Percentiles rank a stretch among this genome's conserved stretches.
Evolutionary conservation across 2,329 filamentous ascomycete genomes (phyloP).

Genomic region (Paecilomyces sp.): DNA sequence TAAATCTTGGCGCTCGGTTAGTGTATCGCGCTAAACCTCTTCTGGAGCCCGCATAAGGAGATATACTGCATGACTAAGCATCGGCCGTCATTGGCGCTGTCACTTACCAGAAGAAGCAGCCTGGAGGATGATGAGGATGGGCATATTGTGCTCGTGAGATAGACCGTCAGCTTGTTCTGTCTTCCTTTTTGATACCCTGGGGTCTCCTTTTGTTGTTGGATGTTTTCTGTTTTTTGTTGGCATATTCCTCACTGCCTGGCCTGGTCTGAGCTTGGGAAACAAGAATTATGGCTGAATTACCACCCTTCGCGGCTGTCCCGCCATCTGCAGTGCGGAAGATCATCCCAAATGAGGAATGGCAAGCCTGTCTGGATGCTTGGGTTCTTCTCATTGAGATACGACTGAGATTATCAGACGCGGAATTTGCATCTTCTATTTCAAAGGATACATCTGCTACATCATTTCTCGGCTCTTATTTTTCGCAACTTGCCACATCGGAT

Average conservation of each 20-base stretch:
- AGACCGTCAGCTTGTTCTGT: not conserved
- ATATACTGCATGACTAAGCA: constrained; percentile 6
- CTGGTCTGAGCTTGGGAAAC: constrained; percentile 16
- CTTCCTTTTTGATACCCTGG: not conserved
- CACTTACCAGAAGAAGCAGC: constrained; percentile 10
- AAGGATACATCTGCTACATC: constrained; percentile 52
- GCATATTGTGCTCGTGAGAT: not conserved
- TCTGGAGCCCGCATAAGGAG: not conserved
- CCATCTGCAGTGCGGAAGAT: constrained; percentile 58
- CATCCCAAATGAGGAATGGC: constrained; percentile 67
- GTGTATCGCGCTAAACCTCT: constrained; percentile 16
- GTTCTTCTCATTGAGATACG: constrained; percentile 59
- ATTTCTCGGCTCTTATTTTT: constrained; percentile 64
- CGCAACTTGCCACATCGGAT: constrained; percentile 42
- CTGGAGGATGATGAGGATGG: constrained; percentile 10
- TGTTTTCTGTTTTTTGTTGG: not conserved
- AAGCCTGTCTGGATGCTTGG: constrained; percentile 71
- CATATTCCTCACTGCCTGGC: not conserved
- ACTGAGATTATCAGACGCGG: constrained; percentile 49
- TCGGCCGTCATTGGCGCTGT: not conserved
- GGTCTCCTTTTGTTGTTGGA: not conserved
- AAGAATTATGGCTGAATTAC: constrained; percentile 47
- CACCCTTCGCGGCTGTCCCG: constrained; percentile 72
- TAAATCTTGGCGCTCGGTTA: constrained; percentile 20
- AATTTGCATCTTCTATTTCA: constrained; percentile 46